phyloP scores from a whole-genome alignment of 495 filamentous ascomycete genomes.

The Beverwykella pulmonaria region DNA sequence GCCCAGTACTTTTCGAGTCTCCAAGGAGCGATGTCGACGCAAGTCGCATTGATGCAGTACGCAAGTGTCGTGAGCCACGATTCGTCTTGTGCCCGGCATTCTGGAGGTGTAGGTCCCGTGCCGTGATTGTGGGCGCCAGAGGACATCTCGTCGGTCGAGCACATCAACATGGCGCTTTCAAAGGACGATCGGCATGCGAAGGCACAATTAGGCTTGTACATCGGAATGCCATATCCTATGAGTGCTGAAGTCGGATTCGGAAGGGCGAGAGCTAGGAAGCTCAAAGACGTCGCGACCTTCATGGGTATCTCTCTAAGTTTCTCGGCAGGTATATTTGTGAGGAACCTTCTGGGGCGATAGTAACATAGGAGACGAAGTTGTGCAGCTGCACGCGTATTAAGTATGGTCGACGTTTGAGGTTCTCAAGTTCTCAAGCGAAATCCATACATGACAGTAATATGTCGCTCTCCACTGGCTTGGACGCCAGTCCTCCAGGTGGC shows the following conservation, averaged over 20 bases:
- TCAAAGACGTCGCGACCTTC: neutral
- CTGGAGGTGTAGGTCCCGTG: slow-evolving; percentile 1
- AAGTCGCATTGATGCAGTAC: slow-evolving; percentile 20
- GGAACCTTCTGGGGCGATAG: neutral
- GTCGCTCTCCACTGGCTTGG: neutral
- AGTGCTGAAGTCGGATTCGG: neutral
- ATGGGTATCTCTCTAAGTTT: no score
- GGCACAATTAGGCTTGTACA: slow-evolving; percentile 15
- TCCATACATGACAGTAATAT: neutral
- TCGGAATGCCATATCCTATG: slow-evolving; percentile 13
- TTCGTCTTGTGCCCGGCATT: slow-evolving; percentile 10
- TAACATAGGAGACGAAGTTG: neutral
- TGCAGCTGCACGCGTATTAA: neutral
- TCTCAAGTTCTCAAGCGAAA: neutral
- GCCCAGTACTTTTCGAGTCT: slow-evolving; percentile 17
- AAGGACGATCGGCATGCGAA: slow-evolving; percentile 10
- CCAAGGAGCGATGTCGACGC: slow-evolving; percentile 3
- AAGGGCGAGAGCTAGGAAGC: slow-evolving; percentile 4
- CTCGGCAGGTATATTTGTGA: neutral
- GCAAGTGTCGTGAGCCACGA: slow-evolving; percentile 19
- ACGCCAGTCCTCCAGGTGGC: neutral
- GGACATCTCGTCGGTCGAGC: neutral
- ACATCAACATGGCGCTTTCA: slow-evolving; percentile 1
- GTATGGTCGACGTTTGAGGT: neutral
- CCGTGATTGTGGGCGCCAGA: slow-evolving; percentile 3